Evolutionary conservation across 2,329 filamentous ascomycete species (phyloP), one percentile per base, ranked within the genome.

Genomic region (Ophiocordyceps camponoti-rufipedis): DNA sequence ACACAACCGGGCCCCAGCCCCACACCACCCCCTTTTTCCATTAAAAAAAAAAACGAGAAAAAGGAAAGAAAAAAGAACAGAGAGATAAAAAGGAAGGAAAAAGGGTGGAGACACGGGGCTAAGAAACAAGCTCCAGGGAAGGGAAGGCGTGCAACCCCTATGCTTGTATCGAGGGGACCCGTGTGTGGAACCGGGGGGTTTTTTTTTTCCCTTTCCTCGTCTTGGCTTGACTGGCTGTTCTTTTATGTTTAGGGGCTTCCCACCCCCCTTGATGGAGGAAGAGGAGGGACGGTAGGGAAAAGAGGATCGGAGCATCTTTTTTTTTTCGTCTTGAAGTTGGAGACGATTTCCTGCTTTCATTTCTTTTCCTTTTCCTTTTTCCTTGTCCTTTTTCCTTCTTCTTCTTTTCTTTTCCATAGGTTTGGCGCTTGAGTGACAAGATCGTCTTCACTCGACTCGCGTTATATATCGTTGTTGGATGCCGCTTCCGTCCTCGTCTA

Each of bases 301-400:
- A 14, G 31, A 14, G 31, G 31, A 10, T 10, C 9, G 31, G 3
- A 33, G 13, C 31, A 10, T 33, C 23, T 23, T 23, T 23, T 23
- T 23, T 60, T 64, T 64, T 58, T 51, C 51, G 54, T 48, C 11
- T 16, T 23, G 23, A 23, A 23, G 23, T 23, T 23, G 23, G 23
- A 23, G 23, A 23, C 23, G 23, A 23, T 23, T 23, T 23, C 23
- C 23, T 23, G 11, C 33, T 38, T 19, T 18, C 32, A 31, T 32
- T 19, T 32, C 31, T 44, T 16, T 12, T 38, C 31, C 19, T 46
- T 42, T 40, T 32, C 18, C 16, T 14, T 19, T 31, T 5, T n/a
- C 18, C 18, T 32, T n/a, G 6, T 43, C 23, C 16, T 8, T 28
- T 12, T 6, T 12, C 10, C 23, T 41, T 28, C 4, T 41, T 28